phyloP scores from a whole-genome alignment of 2,329 filamentous ascomycete species.

The Colletotrichum liaoningense region DNA sequence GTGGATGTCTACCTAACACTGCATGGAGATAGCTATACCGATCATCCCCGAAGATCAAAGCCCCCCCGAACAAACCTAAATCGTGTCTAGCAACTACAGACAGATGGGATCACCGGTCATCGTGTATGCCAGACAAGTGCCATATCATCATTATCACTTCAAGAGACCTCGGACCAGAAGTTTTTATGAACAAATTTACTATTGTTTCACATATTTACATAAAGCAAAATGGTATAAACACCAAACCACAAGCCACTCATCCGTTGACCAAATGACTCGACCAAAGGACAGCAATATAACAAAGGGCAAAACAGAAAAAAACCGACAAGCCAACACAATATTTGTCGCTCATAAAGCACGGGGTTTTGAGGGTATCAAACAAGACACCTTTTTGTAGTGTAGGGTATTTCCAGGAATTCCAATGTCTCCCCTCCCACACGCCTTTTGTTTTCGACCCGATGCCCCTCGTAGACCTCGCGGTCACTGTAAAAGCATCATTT shows the following conservation, averaged over 20 bases:
- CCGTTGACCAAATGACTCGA: neutral
- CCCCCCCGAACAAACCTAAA: no score
- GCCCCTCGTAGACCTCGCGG: neutral
- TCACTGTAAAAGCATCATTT: neutral
- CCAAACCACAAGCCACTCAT: neutral
- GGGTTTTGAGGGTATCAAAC: slow-evolving; percentile 10
- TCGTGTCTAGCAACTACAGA: no score
- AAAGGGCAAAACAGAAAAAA: neutral
- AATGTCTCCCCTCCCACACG: neutral
- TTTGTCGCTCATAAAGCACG: neutral
- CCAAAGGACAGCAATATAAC: neutral
- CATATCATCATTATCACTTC: neutral
- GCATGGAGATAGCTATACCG: no score
- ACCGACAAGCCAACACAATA: neutral
- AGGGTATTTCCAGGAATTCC: slow-evolving; percentile 7
- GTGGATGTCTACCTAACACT: no score
- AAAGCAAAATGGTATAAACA: neutral
- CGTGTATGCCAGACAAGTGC: no score
- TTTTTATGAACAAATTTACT: neutral
- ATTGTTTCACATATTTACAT: neutral
- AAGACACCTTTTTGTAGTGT: slow-evolving; percentile 7
- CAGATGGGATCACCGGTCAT: no score
- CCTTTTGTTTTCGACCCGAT: neutral
- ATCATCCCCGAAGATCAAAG: no score
- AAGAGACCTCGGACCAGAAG: neutral